phyloP scores from a whole-genome alignment of 1,139 yeast species.

The Debaryomyces robertsiae region DNA sequence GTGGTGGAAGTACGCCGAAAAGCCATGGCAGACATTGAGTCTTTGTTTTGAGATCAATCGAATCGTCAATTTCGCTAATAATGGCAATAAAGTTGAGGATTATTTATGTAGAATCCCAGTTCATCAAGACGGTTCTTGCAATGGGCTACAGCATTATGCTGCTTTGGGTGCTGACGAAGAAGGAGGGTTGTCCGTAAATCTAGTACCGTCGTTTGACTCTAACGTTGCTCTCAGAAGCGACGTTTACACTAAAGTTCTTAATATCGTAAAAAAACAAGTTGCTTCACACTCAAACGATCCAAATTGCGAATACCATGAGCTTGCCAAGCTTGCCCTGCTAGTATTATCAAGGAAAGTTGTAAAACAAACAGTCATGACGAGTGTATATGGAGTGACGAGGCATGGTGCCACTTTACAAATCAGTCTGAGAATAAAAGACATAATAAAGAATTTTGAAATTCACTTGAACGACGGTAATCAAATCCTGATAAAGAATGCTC shows the following conservation, averaged over 20 bases:
- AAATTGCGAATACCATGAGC: constrained; percentile 2
- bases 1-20: constrained; percentile 46
- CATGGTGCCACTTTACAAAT: constrained; percentile 43
- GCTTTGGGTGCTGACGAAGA: constrained; percentile 40
- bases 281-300: constrained; percentile 13
- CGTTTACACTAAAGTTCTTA: constrained; percentile 38
- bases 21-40: constrained; percentile 45
- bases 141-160: constrained; percentile 52
- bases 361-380: constrained; percentile 51
- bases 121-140: constrained; percentile 52
- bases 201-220: constrained; percentile 26
- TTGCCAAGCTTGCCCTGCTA: constrained; percentile 21
- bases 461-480: constrained; percentile 1
- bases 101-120: constrained; percentile 41
- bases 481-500: neutral
- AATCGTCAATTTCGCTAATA: constrained; percentile 21
- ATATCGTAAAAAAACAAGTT: constrained; percentile 26
- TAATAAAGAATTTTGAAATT: constrained; percentile 15
- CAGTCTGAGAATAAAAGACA: constrained; percentile 26
- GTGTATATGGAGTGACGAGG: constrained; percentile 48
- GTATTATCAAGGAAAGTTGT: constrained; percentile 37
- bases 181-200: constrained; percentile 45
- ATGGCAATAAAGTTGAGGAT: constrained; percentile 22
- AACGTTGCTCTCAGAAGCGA: constrained; percentile 28
- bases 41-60: constrained; percentile 36